Conservation (phyloP, 805 yeast species). For the Starmera dryadoides region DNA sequence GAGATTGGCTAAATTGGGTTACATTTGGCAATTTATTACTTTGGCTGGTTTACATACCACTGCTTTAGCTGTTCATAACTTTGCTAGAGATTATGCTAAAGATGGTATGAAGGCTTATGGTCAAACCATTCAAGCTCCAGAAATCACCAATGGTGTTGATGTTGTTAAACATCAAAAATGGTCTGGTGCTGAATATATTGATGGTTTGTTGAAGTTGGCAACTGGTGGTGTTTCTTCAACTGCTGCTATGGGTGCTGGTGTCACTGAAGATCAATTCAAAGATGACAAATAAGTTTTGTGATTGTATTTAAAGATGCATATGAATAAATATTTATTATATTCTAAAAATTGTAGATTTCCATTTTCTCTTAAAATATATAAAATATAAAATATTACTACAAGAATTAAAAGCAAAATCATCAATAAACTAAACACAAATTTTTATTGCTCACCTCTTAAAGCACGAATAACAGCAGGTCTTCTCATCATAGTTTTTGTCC, state of each 20-base stretch:
- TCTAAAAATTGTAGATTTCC: neutral
- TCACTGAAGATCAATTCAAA: conserved; percentile 93
- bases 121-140: conserved; percentile 75
- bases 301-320: neutral
- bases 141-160: conserved; percentile 84
- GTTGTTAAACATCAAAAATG: conserved; percentile 97
- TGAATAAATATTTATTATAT: neutral
- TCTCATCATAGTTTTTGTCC: conserved; percentile 95
- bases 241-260: conserved; percentile 98
- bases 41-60: conserved; percentile 96
- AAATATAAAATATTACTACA: too few relatives aligned
- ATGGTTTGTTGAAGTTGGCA: conserved; percentile 79
- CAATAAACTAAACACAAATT: too few relatives aligned
- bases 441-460: conserved; percentile 53
- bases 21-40: conserved; percentile 96
- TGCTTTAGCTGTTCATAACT: conserved; percentile 84
- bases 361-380: too few relatives aligned
- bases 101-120: conserved; percentile 97
- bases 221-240: conserved; percentile 94
- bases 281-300: conserved; percentile 8
- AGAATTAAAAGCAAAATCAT: too few relatives aligned
- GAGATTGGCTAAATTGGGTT: conserved; percentile 83
- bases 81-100: conserved; percentile 68
- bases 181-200: conserved; percentile 98
- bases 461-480: conserved; percentile 89